Evolutionary conservation across 2,329 filamentous ascomycete species (phyloP).

Genomic region (Diaporthe citrichinensis): DNA sequence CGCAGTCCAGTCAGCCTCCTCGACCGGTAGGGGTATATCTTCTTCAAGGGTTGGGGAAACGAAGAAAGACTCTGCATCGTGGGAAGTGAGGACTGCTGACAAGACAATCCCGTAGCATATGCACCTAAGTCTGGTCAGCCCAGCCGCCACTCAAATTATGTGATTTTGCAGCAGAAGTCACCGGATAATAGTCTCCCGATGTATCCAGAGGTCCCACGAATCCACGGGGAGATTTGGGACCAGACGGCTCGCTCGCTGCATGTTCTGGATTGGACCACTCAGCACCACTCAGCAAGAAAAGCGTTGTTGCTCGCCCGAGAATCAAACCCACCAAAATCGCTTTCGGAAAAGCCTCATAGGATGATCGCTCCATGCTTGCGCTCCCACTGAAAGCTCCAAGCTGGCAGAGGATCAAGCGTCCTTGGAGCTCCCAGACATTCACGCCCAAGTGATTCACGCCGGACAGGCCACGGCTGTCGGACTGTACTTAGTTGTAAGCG

Average conservation of each 20-base stretch:
- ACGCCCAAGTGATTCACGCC: not conserved
- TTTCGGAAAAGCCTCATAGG: not conserved
- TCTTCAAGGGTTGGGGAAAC: not conserved
- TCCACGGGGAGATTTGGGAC: not conserved
- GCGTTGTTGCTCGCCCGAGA: not conserved
- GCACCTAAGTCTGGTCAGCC: not conserved
- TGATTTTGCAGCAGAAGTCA: not conserved
- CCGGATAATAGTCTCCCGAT: not conserved
- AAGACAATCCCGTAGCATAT: slow-evolving; percentile 2
- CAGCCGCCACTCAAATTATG: not conserved
- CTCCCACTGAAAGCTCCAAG: slow-evolving; percentile 8
- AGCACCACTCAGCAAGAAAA: not conserved
- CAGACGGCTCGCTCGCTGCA: not conserved
- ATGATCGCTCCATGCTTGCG: not conserved
- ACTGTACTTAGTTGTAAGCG: not conserved
- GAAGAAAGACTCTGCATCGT: not conserved
- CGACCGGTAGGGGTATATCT: not conserved
- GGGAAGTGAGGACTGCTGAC: not conserved
- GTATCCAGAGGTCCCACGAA: not conserved
- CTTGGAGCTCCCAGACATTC: slow-evolving; percentile 5
- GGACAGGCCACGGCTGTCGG: not conserved
- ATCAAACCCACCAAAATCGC: not conserved
- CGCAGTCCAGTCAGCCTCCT: not conserved
- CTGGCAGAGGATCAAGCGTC: slow-evolving; percentile 1
- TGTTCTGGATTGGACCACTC: not conserved